Evolutionary conservation across 352 stramenopile species (phyloP).

Genomic region (Aphanomyces invadans): DNA sequence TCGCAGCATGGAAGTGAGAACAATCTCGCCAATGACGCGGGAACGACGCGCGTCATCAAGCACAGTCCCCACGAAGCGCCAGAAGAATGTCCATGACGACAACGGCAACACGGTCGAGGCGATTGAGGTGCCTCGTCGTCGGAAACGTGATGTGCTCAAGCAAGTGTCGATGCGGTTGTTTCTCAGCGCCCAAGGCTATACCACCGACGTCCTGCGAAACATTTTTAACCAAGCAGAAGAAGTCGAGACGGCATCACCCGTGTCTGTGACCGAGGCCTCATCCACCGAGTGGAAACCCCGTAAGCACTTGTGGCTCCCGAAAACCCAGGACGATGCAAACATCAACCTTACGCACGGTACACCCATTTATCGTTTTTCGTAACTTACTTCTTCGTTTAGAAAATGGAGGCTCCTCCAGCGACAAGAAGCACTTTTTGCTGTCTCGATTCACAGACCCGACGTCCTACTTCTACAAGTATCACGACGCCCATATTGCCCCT

Average conservation of each 20-base stretch:
- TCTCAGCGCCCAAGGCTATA: slow-evolving; percentile 57
- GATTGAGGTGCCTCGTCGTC: slow-evolving; percentile 28
- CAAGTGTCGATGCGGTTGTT: slow-evolving; percentile 74
- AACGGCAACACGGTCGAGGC: not conserved
- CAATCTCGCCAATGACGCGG: no score
- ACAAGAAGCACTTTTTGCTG: slow-evolving; percentile 68
- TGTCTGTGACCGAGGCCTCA: slow-evolving; percentile 40
- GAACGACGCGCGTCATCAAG: slow-evolving; percentile 2
- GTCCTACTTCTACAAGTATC: slow-evolving; percentile 83
- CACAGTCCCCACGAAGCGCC: not conserved
- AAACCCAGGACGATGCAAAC: slow-evolving; percentile 55
- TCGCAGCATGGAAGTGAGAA: not conserved
- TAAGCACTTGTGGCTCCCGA: slow-evolving; percentile 62
- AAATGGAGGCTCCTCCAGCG: slow-evolving; percentile 13
- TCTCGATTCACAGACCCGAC: slow-evolving; percentile 74
- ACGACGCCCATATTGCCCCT: slow-evolving; percentile 36
- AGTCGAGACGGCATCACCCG: slow-evolving; percentile 41
- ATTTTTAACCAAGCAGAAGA: slow-evolving; percentile 52
- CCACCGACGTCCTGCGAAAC: slow-evolving; percentile 54
- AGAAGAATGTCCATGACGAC: slow-evolving; percentile 6
- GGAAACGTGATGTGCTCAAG: slow-evolving; percentile 60
- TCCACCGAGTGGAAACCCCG: slow-evolving; percentile 44
- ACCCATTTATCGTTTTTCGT: not conserved
- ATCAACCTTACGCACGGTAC: not conserved
- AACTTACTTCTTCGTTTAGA: not conserved